Conservation (phyloP, 2,329 filamentous ascomycete species). For the Orbilia oligospora region DNA sequence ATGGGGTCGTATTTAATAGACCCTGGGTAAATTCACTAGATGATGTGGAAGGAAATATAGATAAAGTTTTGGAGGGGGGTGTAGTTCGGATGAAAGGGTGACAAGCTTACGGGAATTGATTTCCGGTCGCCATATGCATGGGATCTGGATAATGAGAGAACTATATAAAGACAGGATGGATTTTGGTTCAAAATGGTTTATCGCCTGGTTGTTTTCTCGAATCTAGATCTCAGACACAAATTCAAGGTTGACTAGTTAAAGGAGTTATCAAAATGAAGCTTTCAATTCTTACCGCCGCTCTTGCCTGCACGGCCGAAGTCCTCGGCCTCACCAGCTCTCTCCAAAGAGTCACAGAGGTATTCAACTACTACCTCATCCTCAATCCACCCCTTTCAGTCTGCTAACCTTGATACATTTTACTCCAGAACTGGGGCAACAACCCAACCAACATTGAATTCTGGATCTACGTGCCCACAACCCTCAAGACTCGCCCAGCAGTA, state of each 20-base stretch:
- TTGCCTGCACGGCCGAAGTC: conserved; percentile 40
- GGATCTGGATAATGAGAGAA: neutral
- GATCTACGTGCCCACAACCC: conserved; percentile 68
- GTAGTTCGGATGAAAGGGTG: conserved; percentile 17
- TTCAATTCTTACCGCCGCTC: conserved; percentile 34
- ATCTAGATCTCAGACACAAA: neutral
- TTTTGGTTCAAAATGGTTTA: neutral
- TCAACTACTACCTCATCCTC: neutral
- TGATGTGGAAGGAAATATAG: no score
- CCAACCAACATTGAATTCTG: conserved; percentile 50
- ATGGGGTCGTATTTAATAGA: neutral
- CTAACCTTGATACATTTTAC: no score
- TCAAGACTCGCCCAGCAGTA: conserved; percentile 70
- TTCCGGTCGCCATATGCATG: neutral
- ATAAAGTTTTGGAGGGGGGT: neutral
- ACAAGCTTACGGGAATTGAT: neutral
- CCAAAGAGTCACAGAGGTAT: conserved; percentile 24
- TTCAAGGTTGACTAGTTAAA: neutral
- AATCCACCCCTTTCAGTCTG: neutral
- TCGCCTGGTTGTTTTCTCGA: neutral
- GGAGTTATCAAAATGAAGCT: conserved; percentile 31
- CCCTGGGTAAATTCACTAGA: neutral
- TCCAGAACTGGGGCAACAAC: conserved; percentile 48
- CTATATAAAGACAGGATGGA: neutral
- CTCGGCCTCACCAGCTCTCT: conserved; percentile 42